Base-by-base conservation (phyloP, 148 eudicot species). In the Fagopyrum esculentum region DNA sequence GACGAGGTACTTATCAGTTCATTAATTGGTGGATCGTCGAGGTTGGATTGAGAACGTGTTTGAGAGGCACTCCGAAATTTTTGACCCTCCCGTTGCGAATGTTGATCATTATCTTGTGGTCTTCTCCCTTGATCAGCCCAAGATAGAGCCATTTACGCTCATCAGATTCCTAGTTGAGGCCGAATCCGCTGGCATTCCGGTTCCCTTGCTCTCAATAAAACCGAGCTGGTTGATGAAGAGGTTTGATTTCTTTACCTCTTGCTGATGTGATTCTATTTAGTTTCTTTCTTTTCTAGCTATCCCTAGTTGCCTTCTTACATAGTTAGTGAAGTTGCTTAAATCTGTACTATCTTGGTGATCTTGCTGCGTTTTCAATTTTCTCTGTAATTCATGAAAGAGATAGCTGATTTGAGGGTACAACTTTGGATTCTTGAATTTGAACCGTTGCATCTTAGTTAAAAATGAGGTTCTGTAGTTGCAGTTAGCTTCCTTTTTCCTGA, bases 51-150 rank as follows among this genome's bases (percentile, higher is more conserved):
- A 91, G 86, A 87, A 94, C 74, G 98, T 91, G 72, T 91, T 80
- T 55, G 83, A 84, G 77, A 77, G 96, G 69, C 82, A 78, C 17
- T 81, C 85, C 8, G 91, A 90, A 87, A 76, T 88, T 80, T 69
- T 79, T 17, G 98, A 93, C 78, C 98, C 98, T 80, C 98, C 98
- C 5, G 85, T 94, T 48, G 97, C 98, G 1, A 94, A 94, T 87
- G 90, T 91, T 47, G 97, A 91, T 84, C 96, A 90, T 80, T 82
- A 88, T 73, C 47, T 94, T 77, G 93, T 94, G 52, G 73, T 89
- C 63, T 94, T 94, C 74, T 91, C 97, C 0, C 76, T 94, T 84
- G 93, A 91, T 15, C 90, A 88, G 80, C 98, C 96, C 22, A 91
- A 86, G 74, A 16, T 91, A 4, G 96, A 94, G 73, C 86, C 89